phyloP scores from a whole-genome alignment of 495 filamentous ascomycete species.

The Neurospora terricola region DNA sequence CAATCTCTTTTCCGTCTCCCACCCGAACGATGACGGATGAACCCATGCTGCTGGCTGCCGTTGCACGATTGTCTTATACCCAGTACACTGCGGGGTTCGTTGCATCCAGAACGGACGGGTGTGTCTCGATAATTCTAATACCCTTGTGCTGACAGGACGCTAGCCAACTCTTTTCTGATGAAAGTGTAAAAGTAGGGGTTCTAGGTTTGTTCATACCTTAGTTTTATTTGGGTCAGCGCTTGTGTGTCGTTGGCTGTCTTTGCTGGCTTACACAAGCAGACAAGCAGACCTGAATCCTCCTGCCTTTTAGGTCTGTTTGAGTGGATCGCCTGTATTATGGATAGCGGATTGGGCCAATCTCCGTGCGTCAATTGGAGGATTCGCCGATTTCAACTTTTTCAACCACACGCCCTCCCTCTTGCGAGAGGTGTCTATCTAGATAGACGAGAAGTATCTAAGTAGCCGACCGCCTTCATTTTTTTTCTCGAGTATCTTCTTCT shows the following conservation, averaged over 20 bases:
- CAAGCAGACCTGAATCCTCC: not conserved
- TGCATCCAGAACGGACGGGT: not conserved
- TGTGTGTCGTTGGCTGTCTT: not conserved
- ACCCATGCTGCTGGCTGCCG: not conserved
- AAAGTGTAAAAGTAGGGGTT: not conserved
- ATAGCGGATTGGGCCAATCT: not conserved
- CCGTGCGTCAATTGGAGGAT: not conserved
- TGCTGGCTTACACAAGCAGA: not conserved
- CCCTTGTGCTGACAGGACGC: not conserved
- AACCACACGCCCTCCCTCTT: not conserved
- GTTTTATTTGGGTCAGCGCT: not conserved
- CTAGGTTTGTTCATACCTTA: not conserved
- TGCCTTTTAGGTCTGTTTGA: not conserved
- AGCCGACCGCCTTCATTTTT: not conserved
- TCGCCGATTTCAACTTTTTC: not conserved
- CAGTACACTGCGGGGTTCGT: not conserved
- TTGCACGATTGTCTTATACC: not conserved
- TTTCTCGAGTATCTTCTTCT: not conserved
- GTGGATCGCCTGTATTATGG: not conserved
- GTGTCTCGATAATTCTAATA: not conserved
- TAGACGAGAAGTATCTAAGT: not conserved
- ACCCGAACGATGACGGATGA: not conserved
- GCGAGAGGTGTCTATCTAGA: not conserved
- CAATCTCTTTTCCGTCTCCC: not conserved
- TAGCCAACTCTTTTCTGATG: not conserved